Percentiles rank a stretch among this genome's conserved stretches.
phyloP scores from a whole-genome alignment of 768 basidiomycete species.

The Mycena alexandri region DNA sequence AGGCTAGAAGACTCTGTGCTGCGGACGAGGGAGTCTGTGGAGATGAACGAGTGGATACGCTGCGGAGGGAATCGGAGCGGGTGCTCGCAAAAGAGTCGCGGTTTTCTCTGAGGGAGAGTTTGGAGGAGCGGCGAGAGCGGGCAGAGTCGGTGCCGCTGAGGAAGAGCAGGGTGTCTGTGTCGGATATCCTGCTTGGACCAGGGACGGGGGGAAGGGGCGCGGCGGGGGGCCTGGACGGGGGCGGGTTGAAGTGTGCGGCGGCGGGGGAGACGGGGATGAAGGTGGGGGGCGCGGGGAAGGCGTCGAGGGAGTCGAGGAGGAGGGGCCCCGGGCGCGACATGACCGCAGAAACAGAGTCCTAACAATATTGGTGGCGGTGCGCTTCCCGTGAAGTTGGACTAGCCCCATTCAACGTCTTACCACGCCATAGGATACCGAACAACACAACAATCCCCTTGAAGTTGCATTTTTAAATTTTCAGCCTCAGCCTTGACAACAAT shows the following conservation, averaged over 20 bases:
- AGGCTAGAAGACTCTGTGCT: slow-evolving; percentile 40
- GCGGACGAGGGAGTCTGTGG: slow-evolving; percentile 41
- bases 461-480: too few species aligned
- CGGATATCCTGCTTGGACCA: slow-evolving; percentile 68
- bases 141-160: slow-evolving; percentile 44
- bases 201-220: slow-evolving; percentile 76
- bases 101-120: slow-evolving; percentile 39
- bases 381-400: too few species aligned
- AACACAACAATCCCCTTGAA: too few species aligned
- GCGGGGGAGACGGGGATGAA: slow-evolving; percentile 54
- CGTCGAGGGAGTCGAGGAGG: slow-evolving; percentile 44
- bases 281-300: slow-evolving; percentile 58
- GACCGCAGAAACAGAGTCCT: background rate
- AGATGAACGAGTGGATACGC: slow-evolving; percentile 35
- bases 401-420: too few species aligned
- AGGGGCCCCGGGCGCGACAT: slow-evolving; percentile 6
- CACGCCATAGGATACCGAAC: too few species aligned
- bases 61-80: slow-evolving; percentile 32
- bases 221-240: slow-evolving; percentile 69
- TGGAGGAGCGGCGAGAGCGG: slow-evolving; percentile 47
- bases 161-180: slow-evolving; percentile 60
- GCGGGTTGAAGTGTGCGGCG: slow-evolving; percentile 61
- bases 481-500: too few species aligned
- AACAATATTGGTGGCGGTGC: background rate
- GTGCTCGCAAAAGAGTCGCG: slow-evolving; percentile 39